phyloP scores from a whole-genome alignment of 2,329 filamentous ascomycete genomes.

The Diaporthe vaccinii region DNA sequence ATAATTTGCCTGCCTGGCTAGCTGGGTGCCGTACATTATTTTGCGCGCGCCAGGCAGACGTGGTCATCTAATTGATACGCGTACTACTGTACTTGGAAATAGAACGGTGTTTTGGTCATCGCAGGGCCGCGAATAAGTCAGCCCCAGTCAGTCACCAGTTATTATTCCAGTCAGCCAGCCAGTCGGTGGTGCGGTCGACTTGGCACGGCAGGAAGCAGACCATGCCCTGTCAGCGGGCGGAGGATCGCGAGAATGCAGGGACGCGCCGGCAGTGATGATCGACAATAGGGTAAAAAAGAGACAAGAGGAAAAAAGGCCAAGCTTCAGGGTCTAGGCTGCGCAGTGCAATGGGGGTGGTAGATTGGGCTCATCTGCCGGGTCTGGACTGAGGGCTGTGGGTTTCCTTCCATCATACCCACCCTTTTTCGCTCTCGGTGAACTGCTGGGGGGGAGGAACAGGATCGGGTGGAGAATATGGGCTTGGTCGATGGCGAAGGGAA shows the following conservation, averaged over 20 bases:
- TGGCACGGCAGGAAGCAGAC: neutral
- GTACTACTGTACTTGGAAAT: neutral
- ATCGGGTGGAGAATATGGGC: conserved; percentile 4
- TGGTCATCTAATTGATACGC: neutral
- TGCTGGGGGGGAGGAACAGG: neutral
- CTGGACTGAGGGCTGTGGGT: conserved; percentile 1
- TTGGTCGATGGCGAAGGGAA: neutral
- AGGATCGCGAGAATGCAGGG: conserved; percentile 11
- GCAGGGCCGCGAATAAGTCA: neutral
- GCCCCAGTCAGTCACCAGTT: too few species aligned
- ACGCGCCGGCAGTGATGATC: conserved; percentile 22
- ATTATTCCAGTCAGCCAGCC: neutral
- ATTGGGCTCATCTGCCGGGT: conserved; percentile 11
- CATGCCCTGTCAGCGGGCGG: neutral
- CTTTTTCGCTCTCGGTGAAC: neutral
- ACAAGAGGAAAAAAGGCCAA: neutral
- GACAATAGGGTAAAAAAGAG: neutral
- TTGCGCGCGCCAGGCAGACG: neutral
- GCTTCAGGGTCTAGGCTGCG: conserved; percentile 5
- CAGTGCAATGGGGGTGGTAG: neutral
- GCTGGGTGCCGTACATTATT: neutral
- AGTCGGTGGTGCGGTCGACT: neutral
- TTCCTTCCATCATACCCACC: neutral
- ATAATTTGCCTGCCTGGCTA: neutral
- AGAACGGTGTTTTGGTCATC: neutral